phyloP scores from a whole-genome alignment of 441 rosid species.

The Biscutella laevigata region DNA sequence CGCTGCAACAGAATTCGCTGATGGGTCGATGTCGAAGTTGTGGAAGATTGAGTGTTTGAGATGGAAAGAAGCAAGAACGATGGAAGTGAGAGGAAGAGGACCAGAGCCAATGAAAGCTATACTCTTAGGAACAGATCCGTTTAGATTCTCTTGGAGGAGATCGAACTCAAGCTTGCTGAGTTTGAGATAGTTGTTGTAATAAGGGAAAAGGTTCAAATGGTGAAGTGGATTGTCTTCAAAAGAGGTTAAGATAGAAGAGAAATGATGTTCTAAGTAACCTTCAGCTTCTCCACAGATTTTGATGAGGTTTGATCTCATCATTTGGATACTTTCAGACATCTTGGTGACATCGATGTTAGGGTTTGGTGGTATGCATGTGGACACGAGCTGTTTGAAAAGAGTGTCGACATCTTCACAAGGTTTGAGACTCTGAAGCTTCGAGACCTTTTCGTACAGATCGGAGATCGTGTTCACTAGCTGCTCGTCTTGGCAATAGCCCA shows the following conservation, averaged over 20 bases:
- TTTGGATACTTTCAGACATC: slow-evolving; percentile 42
- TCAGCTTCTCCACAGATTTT: slow-evolving; percentile 69
- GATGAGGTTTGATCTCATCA: slow-evolving; percentile 56
- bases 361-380: slow-evolving; percentile 62
- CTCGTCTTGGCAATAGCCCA: slow-evolving; percentile 61
- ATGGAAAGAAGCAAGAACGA: slow-evolving; percentile 61
- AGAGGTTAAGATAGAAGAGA: slow-evolving; percentile 50
- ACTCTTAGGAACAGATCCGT: slow-evolving; percentile 31
- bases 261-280: slow-evolving; percentile 56
- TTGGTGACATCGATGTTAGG: slow-evolving; percentile 52
- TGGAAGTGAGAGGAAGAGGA: slow-evolving; percentile 78
- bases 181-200: slow-evolving; percentile 59
- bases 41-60: slow-evolving; percentile 49
- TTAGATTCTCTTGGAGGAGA: slow-evolving; percentile 38
- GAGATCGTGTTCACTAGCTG: slow-evolving; percentile 46
- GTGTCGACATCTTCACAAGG: slow-evolving; percentile 77
- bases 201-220: slow-evolving; percentile 61
- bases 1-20: slow-evolving; percentile 56
- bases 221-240: slow-evolving; percentile 49
- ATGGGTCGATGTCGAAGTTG: slow-evolving; percentile 67
- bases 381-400: slow-evolving; percentile 74
- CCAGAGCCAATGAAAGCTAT: slow-evolving; percentile 88
- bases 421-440: slow-evolving; percentile 51
- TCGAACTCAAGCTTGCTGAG: slow-evolving; percentile 66
- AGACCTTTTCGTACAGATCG: slow-evolving; percentile 54